Base-by-base conservation (phyloP, 352 stramenopile genomes). In the Pilasporangium apinafurcum region DNA sequence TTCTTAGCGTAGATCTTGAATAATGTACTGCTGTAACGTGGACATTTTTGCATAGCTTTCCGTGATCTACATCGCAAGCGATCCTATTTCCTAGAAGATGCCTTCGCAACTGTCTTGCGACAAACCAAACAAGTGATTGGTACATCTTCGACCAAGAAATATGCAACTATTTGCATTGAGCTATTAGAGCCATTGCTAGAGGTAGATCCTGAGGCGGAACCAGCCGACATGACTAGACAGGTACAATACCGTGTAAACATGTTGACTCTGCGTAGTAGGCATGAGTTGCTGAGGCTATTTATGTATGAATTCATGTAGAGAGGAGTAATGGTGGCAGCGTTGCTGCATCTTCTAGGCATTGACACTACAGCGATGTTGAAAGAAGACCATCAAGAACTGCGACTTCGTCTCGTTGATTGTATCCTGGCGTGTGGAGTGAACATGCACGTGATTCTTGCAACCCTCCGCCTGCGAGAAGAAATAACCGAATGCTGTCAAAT, bases 51-150 rank as follows among this genome's bases (percentile, higher is more conserved):
- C 31, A 12, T 29, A 86, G 75, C 74, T 16, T 52, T 90, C 14
- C 45, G 12, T 1, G 62, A 80, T 26, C 78, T 90, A 22, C 13
- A 53, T 5, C 67, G 72, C 30, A 90, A 90, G 44, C 66, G 68
- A 28, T 86, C 74, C 43, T 59, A 59, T 24, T 86, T 90, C 44
- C 48, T 87, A 20, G 75, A 87, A 56, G 74, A 86, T 52, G 50
- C 69, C 10, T 76, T 79, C 44, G 62, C 65, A 1, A 51, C 55
- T 9, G 69, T 87, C 26, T 37, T 84, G n/a, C 61, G 56, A 21
- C 69, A 25, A 53, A 41, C 37, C 22, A n/a, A n/a, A n/a, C n/a
- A n/a, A n/a, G n/a, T n/a, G n/a, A n/a, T n/a, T n/a, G n/a, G n/a
- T n/a, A n/a, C n/a, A n/a, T n/a, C n/a, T n/a, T n/a, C n/a, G n/a